A percentile compares a stretch with the other conserved stretches of the same genome.
phyloP scores from a whole-genome alignment of 2,329 filamentous ascomycete species.

The Fusarium nanum region DNA sequence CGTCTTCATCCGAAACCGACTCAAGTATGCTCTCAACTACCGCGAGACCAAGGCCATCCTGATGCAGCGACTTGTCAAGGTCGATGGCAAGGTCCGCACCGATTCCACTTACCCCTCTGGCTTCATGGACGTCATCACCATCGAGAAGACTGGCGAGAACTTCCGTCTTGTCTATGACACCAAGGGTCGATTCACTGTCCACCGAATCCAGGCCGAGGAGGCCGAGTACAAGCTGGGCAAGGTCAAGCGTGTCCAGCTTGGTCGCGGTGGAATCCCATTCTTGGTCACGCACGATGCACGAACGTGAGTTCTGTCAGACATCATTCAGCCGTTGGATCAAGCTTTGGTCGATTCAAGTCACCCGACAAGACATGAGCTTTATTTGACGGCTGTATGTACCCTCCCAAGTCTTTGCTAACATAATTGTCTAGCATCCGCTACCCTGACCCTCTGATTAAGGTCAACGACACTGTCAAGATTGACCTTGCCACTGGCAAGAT shows the following conservation, averaged over 20 bases:
- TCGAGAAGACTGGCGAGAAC: constrained; percentile 99
- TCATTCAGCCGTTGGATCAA: constrained; percentile 99
- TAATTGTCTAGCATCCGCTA: constrained; percentile 85
- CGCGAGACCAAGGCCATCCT: constrained; percentile 98
- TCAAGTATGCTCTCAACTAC: constrained; percentile 99
- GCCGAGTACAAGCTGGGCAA: constrained; percentile 99
- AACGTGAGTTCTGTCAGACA: constrained; percentile 98
- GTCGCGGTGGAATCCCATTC: constrained; percentile 99
- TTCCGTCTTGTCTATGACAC: constrained; percentile 99
- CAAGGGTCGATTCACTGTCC: constrained; percentile 99
- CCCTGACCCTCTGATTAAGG: constrained; percentile 97
- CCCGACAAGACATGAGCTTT: constrained; percentile 52
- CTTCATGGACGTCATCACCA: constrained; percentile 99
- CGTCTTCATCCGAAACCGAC: constrained; percentile 95
- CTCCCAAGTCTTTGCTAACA: constrained; percentile 55
- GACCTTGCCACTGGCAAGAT: constrained; percentile 98
- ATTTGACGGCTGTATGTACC: constrained; percentile 67
- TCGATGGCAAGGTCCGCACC: constrained; percentile 99
- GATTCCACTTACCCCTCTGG: constrained; percentile 97
- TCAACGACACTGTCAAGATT: constrained; percentile 99
- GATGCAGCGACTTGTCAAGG: constrained; percentile 99
- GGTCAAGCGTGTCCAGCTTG: constrained; percentile 99
- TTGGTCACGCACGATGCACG: constrained; percentile 99
- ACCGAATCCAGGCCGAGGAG: constrained; percentile 99
- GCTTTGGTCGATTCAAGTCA: constrained; percentile 79